Evolutionary conservation across 2,329 filamentous ascomycete genomes (phyloP), one percentile per base, ranked within the genome.

Genomic region (Curvularia lunata): DNA sequence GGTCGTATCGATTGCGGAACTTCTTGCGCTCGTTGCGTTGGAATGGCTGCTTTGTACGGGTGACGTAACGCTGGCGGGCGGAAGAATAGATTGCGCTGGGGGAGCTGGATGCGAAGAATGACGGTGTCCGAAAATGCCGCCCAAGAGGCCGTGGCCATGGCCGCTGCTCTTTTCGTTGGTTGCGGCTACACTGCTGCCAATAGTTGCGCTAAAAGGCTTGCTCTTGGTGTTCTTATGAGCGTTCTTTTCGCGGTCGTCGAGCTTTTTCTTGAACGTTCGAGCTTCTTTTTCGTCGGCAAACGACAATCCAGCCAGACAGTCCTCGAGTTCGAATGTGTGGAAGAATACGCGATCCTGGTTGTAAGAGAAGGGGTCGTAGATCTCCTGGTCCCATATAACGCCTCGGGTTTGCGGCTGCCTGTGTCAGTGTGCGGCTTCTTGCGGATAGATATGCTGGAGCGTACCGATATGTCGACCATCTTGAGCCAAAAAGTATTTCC

Each of bases 251-350:
- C 93, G 85, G 74, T 97, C 93, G 68, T 95, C 89, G 85, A 99
- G 91, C 83, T 97, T 98, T 84, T 97, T 97, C 78, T 93, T 89
- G 80, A 99, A 98, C 58, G 91, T 91, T 79, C 91, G 96, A 32
- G 95, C 95, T 80, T 99, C 95, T 79, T 97, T 98, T 81, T 98
- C 95, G 77, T 98, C 95, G 60, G 90, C 88, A 72, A 99, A 99
- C 23, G 92, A 97, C 59, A 99, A 81, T 0, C 89, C 95, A 5
- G 92, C 95, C 59, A 96, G 81, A 71, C 92, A 98, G 63, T 96
- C 88, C 78, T 98, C 93, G 54, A 97, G 85, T 80, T 99, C 95
- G 75, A 99, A 99, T 5, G 91, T 92, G 79, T 98, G 93, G 80
- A 99, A 99, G 80, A 97, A 99, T 59, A 91, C 94, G 61, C 95